These are phyloP conservation scores for Trichosporon sp. DNA, from an alignment of 1,284 basidiomycete genomes.

Conservation along the genomic window DNA sequence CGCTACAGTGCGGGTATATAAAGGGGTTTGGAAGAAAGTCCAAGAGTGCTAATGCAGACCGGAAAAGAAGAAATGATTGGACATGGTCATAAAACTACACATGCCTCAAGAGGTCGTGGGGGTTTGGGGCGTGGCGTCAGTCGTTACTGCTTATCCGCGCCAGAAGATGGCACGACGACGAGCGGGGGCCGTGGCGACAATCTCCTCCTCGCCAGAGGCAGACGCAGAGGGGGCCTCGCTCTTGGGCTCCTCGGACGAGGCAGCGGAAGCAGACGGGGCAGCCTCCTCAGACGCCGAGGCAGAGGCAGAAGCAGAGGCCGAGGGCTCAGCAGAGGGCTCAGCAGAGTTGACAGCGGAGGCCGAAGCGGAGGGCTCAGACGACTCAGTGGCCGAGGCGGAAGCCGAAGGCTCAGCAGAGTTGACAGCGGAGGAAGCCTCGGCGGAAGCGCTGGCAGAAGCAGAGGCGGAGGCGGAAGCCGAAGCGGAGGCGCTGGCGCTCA, in stretches of 20 bases:
- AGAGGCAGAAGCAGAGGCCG: no score
- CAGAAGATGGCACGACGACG: constrained; percentile 13
- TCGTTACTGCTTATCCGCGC: constrained; percentile 9
- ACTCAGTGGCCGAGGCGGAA: not conserved
- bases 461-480: not conserved
- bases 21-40: not conserved
- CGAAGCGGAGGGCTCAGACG: not conserved
- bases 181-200: not conserved
- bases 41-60: constrained; percentile 1
- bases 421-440: not conserved
- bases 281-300: not conserved
- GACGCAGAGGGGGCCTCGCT: not conserved
- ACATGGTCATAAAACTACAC: not conserved
- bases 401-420: not conserved
- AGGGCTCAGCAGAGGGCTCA: no score
- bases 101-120: not conserved
- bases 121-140: no score
- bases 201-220: not conserved
- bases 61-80: not conserved
- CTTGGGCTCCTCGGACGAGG: not conserved
- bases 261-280: not conserved
- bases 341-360: not conserved
- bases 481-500: not conserved
- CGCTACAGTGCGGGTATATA: not conserved
- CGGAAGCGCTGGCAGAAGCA: not conserved